Base-by-base conservation (phyloP, 352 stramenopile species). In the Phytophthora rubi region DNA sequence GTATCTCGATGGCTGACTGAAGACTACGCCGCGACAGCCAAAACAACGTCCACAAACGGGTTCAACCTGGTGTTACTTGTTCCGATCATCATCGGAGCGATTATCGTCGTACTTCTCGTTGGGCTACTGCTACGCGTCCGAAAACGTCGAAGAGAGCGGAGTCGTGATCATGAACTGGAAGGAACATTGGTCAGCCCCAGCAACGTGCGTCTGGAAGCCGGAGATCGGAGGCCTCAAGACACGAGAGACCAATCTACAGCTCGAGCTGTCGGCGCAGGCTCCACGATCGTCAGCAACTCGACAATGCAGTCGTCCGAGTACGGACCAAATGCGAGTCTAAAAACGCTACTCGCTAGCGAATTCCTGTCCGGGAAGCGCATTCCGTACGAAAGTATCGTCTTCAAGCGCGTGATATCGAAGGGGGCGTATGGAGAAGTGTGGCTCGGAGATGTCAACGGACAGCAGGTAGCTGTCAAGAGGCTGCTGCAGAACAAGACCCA, bases 401-500 rank as follows among this genome's bases (percentile, higher is more conserved):
- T 64, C 30, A 39, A 54, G 35, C 65, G 23, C 37, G 44, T 28
- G n/a, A 45, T 88, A 1, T 69, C 72, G 0, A 75, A 76, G 6
- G 79, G 76, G 16, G 71, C 78, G 8, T 81, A 68, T 9, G 78
- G 81, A n/a, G 79, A 88, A 59, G 77, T 88, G 2, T 85, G 74
- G 68, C 7, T 77, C 18, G 76, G 76, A n/a, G 21, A 66, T 23
- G 16, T 48, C 16, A 78, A 71, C 26, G 65, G 62, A 12, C 35
- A 64, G 5, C 53, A 67, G 2, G 71, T 86, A 15, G 79, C 79
- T 1, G 74, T 74, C 8, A 85, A 86, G 56, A 62, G 70, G 0
- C 58, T 83, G 39, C 51, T 82, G 10, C 61, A 82, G 51, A 48
- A 51, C 8, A 65, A 68, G 23, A 59, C 28, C 28, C 62, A 53